Percentiles rank a stretch among this genome's conserved stretches.
These are phyloP conservation scores for Plectranthus barbatus DNA, from an alignment of 257 asterid species.

Conservation along the genomic window DNA sequence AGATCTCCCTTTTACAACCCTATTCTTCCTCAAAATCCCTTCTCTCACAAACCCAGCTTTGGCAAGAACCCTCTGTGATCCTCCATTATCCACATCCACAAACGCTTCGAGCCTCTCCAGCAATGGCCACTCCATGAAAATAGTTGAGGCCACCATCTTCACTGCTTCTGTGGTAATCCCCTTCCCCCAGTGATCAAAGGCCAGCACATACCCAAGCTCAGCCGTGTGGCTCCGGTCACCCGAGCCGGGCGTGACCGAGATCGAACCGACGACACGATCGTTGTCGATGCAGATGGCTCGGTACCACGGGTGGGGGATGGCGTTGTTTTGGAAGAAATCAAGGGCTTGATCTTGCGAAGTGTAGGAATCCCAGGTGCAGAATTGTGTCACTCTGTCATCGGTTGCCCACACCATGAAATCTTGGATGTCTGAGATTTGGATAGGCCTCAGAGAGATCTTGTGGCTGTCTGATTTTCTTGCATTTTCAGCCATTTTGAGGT, in stretches of 20 bases:
- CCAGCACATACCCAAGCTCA: constrained; percentile 43
- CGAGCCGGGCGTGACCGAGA: constrained; percentile 39
- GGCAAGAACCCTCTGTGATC: constrained; percentile 46
- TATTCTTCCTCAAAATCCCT: constrained; percentile 33
- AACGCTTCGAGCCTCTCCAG: constrained; percentile 41
- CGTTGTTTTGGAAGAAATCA: constrained; percentile 20
- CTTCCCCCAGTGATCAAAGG: constrained; percentile 42
- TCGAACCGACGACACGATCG: constrained; percentile 36
- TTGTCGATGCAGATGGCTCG: constrained; percentile 33
- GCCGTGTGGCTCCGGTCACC: constrained; percentile 29
- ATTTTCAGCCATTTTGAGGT: constrained; percentile 4
- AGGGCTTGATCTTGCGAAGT: constrained; percentile 31
- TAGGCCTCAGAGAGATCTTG: constrained; percentile 25
- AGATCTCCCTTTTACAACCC: constrained; percentile 13
- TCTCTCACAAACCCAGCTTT: constrained; percentile 40
- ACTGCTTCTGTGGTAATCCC: constrained; percentile 40
- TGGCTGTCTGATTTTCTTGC: neutral
- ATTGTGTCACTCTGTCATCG: constrained; percentile 41
- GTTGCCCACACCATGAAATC: constrained; percentile 55
- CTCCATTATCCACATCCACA: constrained; percentile 33
- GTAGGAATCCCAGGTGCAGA: constrained; percentile 45
- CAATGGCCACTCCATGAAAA: constrained; percentile 33
- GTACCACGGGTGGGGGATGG: constrained; percentile 34
- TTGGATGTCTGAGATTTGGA: constrained; percentile 31
- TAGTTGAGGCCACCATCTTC: constrained; percentile 20